Evolutionary conservation across 768 basidiomycete genomes (phyloP), one percentile per base, ranked within the genome.

Genomic region (Dacryopinax spathularia): DNA sequence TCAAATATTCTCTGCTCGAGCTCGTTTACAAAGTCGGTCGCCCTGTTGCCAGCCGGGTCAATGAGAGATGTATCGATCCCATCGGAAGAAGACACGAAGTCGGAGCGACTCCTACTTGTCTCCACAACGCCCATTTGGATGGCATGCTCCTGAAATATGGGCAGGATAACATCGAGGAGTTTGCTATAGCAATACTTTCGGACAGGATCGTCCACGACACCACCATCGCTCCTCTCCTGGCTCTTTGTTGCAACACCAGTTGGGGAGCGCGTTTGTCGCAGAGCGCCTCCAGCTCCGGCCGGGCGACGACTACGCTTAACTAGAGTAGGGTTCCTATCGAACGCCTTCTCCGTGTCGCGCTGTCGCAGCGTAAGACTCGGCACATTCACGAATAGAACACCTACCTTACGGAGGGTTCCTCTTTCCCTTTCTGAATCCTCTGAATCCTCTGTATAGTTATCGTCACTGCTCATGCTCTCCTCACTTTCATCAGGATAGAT

Each of bases 131-230:
- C n/a, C n/a, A n/a, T n/a, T n/a, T 27, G 5, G 72, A 81, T 79
- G 22, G 87, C 87, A 74, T 90, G 88, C 65, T 82, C 80, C 66
- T 83, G 68, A 72, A 88, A 91, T 22, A 91, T 82, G 31, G 84
- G 80, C 65, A 76, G 77, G 72, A 91, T 82, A 65, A 90, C 75
- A 59, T 87, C 86, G 68, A 84, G 81, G 68, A 91, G 74, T 73
- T 90, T 90, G 15, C 81, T 80, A 60, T 88, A 77, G 72, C 90
- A 92, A 68, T 90, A 91, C 71, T 85, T 89, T 66, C 90, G 80
- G 0, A 82, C 79, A 9, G 87, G 83, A 69, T 92, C 89, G n/a
- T 85, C 85, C 5, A 75, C 72, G 0, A 77, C 73, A n/a, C 70
- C 68, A 22, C 15, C 60, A 37, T 31, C 73, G 31, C 13, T 75